Evolutionary conservation across 2,329 filamentous ascomycete genomes (phyloP).

Genomic region (Neopestalotiopsis clavispora): DNA sequence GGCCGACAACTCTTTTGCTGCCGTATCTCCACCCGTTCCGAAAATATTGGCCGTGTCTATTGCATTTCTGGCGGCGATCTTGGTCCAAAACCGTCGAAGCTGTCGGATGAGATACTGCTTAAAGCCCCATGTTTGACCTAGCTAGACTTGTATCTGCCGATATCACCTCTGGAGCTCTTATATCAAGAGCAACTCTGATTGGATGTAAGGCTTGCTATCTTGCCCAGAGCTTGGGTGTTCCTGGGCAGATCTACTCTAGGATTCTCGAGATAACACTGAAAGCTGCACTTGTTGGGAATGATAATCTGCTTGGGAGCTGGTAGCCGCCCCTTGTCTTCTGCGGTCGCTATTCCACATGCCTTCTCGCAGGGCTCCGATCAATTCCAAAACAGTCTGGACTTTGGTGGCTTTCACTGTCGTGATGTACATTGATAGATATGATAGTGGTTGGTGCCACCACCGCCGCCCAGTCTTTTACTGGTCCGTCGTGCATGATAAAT

Average conservation of each 20-base stretch:
- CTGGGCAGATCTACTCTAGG: constrained; percentile 6
- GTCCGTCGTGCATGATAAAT: not conserved
- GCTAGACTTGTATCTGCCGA: not conserved
- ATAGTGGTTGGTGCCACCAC: not conserved
- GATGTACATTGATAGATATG: not conserved
- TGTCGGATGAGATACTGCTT: not conserved
- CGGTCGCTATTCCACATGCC: not conserved
- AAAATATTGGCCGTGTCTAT: not conserved
- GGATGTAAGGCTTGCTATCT: not conserved
- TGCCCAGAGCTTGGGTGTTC: not conserved
- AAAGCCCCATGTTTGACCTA: not conserved
- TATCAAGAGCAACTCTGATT: not conserved
- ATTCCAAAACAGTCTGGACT: not conserved
- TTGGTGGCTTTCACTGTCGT: not conserved
- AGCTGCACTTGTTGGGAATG: not conserved
- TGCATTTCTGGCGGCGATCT: not conserved
- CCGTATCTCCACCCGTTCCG: not conserved
- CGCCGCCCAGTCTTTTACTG: not conserved
- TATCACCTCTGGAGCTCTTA: not conserved
- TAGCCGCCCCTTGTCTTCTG: not conserved
- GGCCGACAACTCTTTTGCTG: not conserved
- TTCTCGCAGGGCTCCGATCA: constrained; percentile 9
- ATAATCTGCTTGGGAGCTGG: not conserved
- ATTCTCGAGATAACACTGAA: constrained; percentile 1
- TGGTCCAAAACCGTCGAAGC: not conserved